Conservation (phyloP, 2,329 filamentous ascomycete genomes). For the Tolypocladium endophyticum region DNA sequence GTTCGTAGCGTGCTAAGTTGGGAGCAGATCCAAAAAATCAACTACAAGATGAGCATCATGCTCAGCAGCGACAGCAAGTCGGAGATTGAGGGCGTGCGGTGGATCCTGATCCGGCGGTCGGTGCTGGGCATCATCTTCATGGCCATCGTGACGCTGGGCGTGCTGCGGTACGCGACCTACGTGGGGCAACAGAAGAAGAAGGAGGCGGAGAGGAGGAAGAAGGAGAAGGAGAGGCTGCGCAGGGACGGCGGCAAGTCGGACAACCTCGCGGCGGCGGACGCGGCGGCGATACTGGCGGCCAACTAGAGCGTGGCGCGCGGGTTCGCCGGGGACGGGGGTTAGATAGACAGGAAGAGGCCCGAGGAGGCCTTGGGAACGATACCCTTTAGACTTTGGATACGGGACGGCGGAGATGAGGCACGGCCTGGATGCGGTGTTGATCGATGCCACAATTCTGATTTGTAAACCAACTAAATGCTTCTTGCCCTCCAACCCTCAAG, state of each 20-base stretch:
- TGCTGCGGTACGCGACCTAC: conserved; percentile 50
- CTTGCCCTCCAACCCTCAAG: too few relatives aligned
- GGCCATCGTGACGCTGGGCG: conserved; percentile 49
- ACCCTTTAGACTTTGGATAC: not conserved
- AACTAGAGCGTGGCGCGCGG: conserved; percentile 29
- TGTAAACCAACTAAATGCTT: too few relatives aligned
- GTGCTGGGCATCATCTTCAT: conserved; percentile 57
- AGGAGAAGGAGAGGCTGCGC: conserved; percentile 31
- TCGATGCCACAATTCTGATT: too few relatives aligned
- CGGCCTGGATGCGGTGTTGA: not conserved
- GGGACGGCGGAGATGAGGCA: not conserved
- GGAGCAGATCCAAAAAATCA: conserved; percentile 74
- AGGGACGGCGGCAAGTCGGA: conserved; percentile 35
- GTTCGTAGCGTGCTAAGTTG: not conserved
- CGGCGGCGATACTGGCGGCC: conserved; percentile 46
- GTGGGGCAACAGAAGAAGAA: conserved; percentile 37
- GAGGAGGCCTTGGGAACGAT: not conserved
- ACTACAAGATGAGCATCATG: conserved; percentile 88
- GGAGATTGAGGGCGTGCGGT: conserved; percentile 82
- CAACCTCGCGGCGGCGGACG: conserved; percentile 36
- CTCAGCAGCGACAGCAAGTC: conserved; percentile 86
- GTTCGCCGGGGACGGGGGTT: too few relatives aligned
- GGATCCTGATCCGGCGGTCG: conserved; percentile 62
- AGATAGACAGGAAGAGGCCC: too few relatives aligned
- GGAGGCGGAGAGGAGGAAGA: conserved; percentile 31